Evolutionary conservation across 2,329 filamentous ascomycete species (phyloP).

Genomic region (Tympanopsis confertula): DNA sequence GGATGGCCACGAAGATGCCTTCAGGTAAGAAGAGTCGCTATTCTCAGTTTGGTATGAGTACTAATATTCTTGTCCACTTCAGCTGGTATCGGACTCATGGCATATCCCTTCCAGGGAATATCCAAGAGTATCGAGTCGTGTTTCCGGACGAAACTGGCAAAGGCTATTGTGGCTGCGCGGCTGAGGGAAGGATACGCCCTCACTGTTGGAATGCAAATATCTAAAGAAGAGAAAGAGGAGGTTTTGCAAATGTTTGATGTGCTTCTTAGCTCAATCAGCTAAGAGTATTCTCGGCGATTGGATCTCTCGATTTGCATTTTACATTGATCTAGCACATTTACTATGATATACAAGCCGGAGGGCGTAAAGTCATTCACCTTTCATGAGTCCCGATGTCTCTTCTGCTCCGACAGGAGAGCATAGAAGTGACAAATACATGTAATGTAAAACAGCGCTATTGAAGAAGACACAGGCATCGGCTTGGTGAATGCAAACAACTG

Average conservation of each 20-base stretch:
- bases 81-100: conserved; percentile 9
- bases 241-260: not conserved
- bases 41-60: not conserved
- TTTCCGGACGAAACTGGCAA: not conserved
- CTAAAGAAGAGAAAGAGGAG: not conserved
- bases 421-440: no score
- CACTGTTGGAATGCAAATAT: not conserved
- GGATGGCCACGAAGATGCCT: conserved; percentile 7
- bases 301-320: no score
- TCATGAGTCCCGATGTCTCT: no score
- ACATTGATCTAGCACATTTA: no score
- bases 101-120: conserved; percentile 8
- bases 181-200: not conserved
- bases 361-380: no score
- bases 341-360: no score
- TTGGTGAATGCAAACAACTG: no score
- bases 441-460: no score
- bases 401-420: no score
- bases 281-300: no score
- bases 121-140: not conserved
- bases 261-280: no score
- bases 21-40: conserved; percentile 6
- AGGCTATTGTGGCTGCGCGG: not conserved
- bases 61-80: not conserved
- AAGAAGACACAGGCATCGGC: no score